These are phyloP conservation scores for Coemansia sp. DNA, from an alignment of 192 early-diverging fungal species.

Conservation along the genomic window DNA sequence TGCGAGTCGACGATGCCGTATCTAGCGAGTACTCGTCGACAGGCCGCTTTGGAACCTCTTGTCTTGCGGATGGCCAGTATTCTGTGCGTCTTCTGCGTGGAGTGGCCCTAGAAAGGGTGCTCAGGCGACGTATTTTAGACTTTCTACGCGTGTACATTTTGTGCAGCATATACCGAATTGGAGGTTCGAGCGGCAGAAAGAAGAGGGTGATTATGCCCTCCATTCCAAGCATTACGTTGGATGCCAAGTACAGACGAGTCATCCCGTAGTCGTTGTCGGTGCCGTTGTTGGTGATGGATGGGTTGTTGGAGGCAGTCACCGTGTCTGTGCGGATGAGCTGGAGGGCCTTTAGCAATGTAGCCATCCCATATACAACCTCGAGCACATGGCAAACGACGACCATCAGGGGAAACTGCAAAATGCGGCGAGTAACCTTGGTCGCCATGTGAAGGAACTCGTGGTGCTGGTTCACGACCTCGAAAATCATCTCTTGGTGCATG, in stretches of 20 bases:
- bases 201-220: conserved; percentile 45
- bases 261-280: conserved; percentile 15
- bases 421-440: conserved; percentile 37
- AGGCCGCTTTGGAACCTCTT: not conserved
- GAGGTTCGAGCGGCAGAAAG: conserved; percentile 49
- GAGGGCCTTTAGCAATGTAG: conserved; percentile 20
- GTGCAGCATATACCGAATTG: conserved; percentile 45
- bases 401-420: conserved; percentile 52
- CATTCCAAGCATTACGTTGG: conserved; percentile 48
- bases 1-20: not conserved
- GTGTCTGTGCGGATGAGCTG: conserved; percentile 22
- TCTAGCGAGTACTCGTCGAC: not conserved
- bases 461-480: conserved; percentile 19
- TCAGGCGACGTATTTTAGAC: conserved; percentile 23
- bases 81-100: conserved; percentile 16
- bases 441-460: conserved; percentile 39
- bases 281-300: not conserved
- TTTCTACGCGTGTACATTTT: conserved; percentile 34
- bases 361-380: conserved; percentile 48
- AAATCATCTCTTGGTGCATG: conserved; percentile 20
- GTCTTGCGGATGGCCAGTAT: conserved; percentile 21
- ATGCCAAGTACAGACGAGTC: conserved; percentile 37
- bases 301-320: not conserved
- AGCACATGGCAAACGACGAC: conserved; percentile 47
- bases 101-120: conserved; percentile 15